Percentiles rank a stretch among this genome's conserved stretches.
phyloP scores from a whole-genome alignment of 2,329 filamentous ascomycete genomes.

The Exophiala calicioides region DNA sequence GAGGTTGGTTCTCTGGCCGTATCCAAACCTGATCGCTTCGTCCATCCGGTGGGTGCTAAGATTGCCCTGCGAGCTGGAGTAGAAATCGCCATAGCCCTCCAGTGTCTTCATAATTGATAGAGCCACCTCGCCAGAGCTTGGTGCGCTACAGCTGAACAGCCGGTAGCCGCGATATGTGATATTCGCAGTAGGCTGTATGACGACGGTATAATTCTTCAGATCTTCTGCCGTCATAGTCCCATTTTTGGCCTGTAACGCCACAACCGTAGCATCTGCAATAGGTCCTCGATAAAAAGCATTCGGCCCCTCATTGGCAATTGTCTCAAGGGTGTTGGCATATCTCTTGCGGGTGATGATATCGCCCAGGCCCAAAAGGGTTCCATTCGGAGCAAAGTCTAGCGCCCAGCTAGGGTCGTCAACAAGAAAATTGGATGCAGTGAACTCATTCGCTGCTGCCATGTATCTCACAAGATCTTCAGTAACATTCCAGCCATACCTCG shows the following conservation, averaged over 20 bases:
- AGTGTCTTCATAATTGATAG: conserved; percentile 79
- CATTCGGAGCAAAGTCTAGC: conserved; percentile 83
- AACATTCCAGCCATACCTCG: conserved; percentile 72
- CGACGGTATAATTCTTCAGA: conserved; percentile 70
- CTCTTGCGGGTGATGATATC: conserved; percentile 78
- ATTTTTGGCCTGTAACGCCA: conserved; percentile 65
- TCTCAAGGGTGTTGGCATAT: conserved; percentile 77
- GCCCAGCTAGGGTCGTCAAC: conserved; percentile 77
- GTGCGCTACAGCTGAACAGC: conserved; percentile 69
- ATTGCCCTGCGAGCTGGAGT: conserved; percentile 57
- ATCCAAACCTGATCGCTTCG: conserved; percentile 88
- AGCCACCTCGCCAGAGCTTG: conserved; percentile 74
- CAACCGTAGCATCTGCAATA: conserved; percentile 72
- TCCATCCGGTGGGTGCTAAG: conserved; percentile 78
- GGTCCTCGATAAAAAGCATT: conserved; percentile 73
- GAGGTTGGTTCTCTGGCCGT: conserved; percentile 73
- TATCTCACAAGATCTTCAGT: conserved; percentile 73
- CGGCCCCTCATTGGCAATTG: conserved; percentile 70
- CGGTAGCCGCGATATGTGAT: conserved; percentile 70
- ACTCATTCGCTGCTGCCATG: conserved; percentile 59
- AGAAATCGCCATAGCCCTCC: conserved; percentile 71
- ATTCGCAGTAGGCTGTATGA: conserved; percentile 62
- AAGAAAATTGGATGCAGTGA: conserved; percentile 63
- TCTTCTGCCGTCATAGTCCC: conserved; percentile 87
- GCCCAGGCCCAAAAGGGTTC: conserved; percentile 68